Conservation (phyloP, 768 basidiomycete species). For the Tricholoma sp. region DNA sequence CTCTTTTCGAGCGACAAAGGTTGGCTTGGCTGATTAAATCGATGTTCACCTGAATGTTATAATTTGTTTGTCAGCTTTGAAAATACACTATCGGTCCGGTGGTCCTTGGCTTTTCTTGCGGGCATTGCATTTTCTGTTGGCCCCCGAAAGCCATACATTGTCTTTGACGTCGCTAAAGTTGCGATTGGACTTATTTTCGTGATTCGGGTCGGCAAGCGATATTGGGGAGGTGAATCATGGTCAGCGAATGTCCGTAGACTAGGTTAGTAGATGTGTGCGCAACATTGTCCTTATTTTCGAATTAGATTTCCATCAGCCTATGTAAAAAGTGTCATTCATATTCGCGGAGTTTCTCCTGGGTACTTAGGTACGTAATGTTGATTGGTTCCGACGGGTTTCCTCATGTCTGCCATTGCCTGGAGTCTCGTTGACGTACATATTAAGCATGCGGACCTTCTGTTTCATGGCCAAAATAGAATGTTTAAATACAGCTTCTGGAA, state of each 20-base stretch:
- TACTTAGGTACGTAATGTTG: neutral
- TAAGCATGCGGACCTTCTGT: neutral
- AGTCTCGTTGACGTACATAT: neutral
- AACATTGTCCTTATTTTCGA: neutral
- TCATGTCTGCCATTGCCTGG: neutral
- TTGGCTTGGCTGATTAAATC: constrained; percentile 16
- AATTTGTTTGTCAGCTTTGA: constrained; percentile 30
- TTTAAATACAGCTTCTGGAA: neutral
- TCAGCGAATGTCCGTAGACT: constrained; percentile 4
- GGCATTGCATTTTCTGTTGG: constrained; percentile 59
- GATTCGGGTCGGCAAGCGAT: constrained; percentile 42
- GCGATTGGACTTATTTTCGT: constrained; percentile 41
- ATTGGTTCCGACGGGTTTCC: neutral
- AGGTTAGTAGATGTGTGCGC: neutral
- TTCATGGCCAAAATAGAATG: neutral
- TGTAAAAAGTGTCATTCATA: neutral
- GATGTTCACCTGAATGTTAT: constrained; percentile 4
- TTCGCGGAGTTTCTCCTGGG: neutral
- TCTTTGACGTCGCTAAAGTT: constrained; percentile 58
- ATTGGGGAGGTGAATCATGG: constrained; percentile 42
- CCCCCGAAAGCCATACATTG: constrained; percentile 56
- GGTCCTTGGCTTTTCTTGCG: constrained; percentile 48
- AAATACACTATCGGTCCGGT: constrained; percentile 38
- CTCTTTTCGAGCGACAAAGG: constrained; percentile 40
- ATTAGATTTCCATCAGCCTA: neutral